Evolutionary conservation across 495 filamentous ascomycete genomes (phyloP).

Genomic region (Neurospora hispaniola): DNA sequence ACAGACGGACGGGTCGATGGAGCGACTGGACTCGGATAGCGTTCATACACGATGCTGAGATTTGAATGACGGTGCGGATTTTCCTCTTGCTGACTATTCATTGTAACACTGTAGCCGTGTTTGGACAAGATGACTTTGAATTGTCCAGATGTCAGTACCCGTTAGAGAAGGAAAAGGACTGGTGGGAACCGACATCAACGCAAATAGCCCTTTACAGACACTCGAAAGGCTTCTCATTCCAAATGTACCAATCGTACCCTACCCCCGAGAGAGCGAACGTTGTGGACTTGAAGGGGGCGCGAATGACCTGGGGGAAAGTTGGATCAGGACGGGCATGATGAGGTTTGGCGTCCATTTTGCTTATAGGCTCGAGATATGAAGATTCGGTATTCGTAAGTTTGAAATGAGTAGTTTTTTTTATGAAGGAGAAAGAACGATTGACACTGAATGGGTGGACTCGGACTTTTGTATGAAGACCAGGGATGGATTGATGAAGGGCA

Average conservation of each 20-base stretch:
- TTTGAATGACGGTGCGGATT: not conserved
- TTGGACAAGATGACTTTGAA: not conserved
- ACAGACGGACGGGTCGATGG: not conserved
- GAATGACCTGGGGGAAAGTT: not conserved
- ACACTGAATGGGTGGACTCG: too few relatives aligned
- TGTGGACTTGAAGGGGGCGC: not conserved
- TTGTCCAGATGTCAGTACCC: not conserved
- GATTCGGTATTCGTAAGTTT: too few relatives aligned
- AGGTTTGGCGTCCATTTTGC: not conserved
- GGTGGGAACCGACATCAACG: not conserved
- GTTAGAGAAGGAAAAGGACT: not conserved
- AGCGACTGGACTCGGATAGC: not conserved
- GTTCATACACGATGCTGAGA: not conserved
- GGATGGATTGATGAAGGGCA: too few relatives aligned
- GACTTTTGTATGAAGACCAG: too few relatives aligned
- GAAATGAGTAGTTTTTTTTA: too few relatives aligned
- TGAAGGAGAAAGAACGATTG: too few relatives aligned
- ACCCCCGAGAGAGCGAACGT: not conserved
- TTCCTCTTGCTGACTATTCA: not conserved
- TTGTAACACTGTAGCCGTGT: not conserved
- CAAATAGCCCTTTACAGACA: not conserved
- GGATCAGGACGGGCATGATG: not conserved
- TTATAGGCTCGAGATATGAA: too few relatives aligned
- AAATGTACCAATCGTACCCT: not conserved
- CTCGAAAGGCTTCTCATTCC: not conserved